Conservation (phyloP, 225 moss, liverwort and hornwort genomes). For the Pseudisothecium myosuroides region DNA sequence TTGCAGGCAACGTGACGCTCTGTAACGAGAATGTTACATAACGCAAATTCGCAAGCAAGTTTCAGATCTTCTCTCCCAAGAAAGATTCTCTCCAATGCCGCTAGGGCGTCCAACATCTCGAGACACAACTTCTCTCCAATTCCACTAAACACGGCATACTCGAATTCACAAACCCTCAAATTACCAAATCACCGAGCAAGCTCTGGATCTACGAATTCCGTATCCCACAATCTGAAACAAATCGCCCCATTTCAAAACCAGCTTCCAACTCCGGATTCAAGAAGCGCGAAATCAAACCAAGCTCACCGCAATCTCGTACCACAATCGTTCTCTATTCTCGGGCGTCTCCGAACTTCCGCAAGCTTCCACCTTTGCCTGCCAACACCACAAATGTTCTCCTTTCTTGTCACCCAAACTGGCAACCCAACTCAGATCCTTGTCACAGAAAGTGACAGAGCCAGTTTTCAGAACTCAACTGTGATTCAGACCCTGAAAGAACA, state of each 20-base stretch:
- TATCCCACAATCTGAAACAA: neutral
- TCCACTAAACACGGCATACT: neutral
- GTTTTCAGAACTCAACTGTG: neutral
- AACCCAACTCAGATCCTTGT: neutral
- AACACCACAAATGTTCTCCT: neutral
- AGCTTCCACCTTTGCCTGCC: neutral
- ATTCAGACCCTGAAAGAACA: neutral
- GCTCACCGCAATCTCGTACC: neutral
- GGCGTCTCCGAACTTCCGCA: neutral
- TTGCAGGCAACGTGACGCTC: neutral
- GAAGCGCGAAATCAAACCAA: neutral
- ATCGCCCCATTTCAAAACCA: neutral
- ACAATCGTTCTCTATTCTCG: neutral
- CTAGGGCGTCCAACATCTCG: neutral
- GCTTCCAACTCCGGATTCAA: neutral
- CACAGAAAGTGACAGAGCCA: neutral
- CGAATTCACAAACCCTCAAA: neutral
- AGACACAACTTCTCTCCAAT: neutral
- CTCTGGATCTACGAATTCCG: neutral
- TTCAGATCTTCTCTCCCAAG: neutral
- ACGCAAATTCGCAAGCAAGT: neutral
- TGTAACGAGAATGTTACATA: neutral
- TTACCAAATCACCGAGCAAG: neutral
- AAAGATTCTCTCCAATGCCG: neutral
- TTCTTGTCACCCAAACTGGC: neutral